Conservation (phyloP, 2,329 filamentous ascomycete genomes). For the Cercospora sp. region DNA sequence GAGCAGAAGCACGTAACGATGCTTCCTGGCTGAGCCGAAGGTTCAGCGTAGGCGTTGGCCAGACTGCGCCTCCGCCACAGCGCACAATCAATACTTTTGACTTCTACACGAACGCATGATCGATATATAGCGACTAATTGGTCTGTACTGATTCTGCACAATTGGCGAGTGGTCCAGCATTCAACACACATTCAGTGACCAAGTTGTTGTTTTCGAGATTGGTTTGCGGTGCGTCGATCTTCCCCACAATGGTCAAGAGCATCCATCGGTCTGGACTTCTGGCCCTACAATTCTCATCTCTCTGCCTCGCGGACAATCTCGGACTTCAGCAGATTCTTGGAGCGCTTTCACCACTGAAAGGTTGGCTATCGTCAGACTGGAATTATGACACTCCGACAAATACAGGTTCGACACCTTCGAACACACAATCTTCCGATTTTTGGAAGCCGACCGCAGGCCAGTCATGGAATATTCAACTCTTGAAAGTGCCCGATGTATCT, state of each 20-base stretch:
- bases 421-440: neutral
- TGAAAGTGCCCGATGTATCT: slow-evolving; percentile 6
- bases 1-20: neutral
- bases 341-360: neutral
- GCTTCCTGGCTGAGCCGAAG: neutral
- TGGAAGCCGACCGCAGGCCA: slow-evolving; percentile 20
- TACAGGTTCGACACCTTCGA: neutral
- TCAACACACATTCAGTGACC: neutral
- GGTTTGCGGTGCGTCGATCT: neutral
- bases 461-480: slow-evolving; percentile 24
- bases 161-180: neutral
- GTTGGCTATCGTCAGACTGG: neutral
- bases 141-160: neutral
- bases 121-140: neutral
- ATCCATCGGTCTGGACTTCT: neutral
- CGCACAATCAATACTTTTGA: neutral
- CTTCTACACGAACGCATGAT: neutral
- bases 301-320: neutral
- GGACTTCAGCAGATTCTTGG: slow-evolving; percentile 4
- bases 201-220: neutral
- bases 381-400: neutral
- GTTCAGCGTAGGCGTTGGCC: neutral
- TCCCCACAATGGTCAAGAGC: neutral
- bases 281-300: slow-evolving; percentile 1
- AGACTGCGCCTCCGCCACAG: neutral